Base-by-base conservation (phyloP, 306 rosid genomes). In the Macrotyloma uniflorum region DNA sequence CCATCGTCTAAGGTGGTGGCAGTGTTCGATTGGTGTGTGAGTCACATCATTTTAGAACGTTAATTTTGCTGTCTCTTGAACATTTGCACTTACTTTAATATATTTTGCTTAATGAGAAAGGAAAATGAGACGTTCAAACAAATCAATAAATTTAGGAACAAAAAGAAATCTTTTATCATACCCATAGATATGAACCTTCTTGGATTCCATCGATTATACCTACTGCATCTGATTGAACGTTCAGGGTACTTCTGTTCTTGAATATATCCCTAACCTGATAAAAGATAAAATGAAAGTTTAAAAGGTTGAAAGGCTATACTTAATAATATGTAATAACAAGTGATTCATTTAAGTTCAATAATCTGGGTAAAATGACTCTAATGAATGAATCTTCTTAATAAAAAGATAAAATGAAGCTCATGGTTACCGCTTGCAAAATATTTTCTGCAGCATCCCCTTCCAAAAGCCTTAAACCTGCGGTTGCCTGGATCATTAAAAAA, bases 261-360 rank as follows among this genome's bases (percentile, higher is more conserved):
- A 90, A 62, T 54, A 87, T 80, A 57, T 90, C 87, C 87, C 89
- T 80, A 45, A 90, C 97, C 97, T 91, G n/a, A n/a, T n/a, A 61
- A 8, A 63, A 66, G 8, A 59, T 3, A 57, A 36, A 36, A 36
- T 22, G 20, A 54, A 16, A 49, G 30, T 10, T 1, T 19, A 0
- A 36, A 9, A 64, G 14, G 9, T n/a, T 63, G 46, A 63, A 33
- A n/a, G 15, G 46, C 15, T 12, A 2, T 58, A 26, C 0, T 63
- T 33, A 63, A n/a, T 9, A 35, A 35, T 4, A 61, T 28, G 13
- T n/a, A n/a, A n/a, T n/a, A n/a, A n/a, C n/a, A n/a, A n/a, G n/a
- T n/a, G n/a, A n/a, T n/a, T n/a, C n/a, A n/a, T n/a, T n/a, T n/a
- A n/a, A n/a, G n/a, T n/a, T n/a, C n/a, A n/a, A n/a, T n/a, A n/a